Percentiles rank a stretch among this genome's conserved stretches.
Evolutionary conservation across 164 flowering plant genomes (phyloP).

Genomic region (Magnolia sinica): DNA sequence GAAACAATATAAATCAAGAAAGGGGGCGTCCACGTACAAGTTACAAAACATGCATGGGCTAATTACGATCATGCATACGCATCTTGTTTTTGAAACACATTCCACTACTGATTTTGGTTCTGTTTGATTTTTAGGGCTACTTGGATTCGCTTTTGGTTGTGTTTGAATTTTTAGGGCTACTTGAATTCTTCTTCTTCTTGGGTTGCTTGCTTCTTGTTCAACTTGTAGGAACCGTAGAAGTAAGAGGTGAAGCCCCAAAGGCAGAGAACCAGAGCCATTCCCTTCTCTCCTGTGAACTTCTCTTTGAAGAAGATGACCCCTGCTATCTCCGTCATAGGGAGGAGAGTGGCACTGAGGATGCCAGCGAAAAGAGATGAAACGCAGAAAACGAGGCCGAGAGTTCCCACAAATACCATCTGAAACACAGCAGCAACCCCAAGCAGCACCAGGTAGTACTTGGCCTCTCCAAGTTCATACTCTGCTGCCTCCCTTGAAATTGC

Average conservation of each 20-base stretch:
- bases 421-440: background rate
- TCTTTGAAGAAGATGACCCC: conserved; percentile 9
- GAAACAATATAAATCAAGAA: too few relatives aligned
- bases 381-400: conserved; percentile 3
- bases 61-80: too few relatives aligned
- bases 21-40: too few relatives aligned
- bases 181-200: too few relatives aligned
- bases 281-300: conserved; percentile 16
- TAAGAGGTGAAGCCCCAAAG: conserved; percentile 13
- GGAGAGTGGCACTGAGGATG: background rate
- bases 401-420: background rate
- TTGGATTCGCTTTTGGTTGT: too few relatives aligned
- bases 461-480: background rate
- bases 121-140: too few relatives aligned
- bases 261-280: conserved; percentile 10
- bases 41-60: too few relatives aligned
- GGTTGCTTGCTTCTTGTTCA: background rate
- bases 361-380: conserved; percentile 7
- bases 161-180: too few relatives aligned
- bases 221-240: conserved; percentile 5
- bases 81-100: too few relatives aligned
- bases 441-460: background rate
- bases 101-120: too few relatives aligned
- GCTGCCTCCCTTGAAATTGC: background rate
- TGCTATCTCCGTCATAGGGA: conserved; percentile 6